These are phyloP conservation scores for Didymella segeticola DNA, from an alignment of 2,329 filamentous ascomycete species.

Conservation along the genomic window DNA sequence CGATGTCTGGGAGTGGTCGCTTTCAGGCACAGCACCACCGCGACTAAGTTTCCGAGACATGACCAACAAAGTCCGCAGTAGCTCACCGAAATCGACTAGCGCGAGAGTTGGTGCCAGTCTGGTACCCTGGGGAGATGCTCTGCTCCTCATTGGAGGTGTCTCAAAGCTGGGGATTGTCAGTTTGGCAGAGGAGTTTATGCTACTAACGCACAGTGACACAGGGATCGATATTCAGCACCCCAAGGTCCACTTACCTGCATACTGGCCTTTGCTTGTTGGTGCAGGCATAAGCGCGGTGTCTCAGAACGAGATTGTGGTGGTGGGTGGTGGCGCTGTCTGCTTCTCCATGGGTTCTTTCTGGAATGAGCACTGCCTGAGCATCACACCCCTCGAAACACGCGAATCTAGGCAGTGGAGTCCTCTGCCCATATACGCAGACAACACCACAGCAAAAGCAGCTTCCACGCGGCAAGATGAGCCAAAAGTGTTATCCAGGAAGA, in stretches of 20 bases:
- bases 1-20: conserved; percentile 70
- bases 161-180: conserved; percentile 36
- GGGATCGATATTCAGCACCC: conserved; percentile 29
- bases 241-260: conserved; percentile 36
- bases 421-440: conserved; percentile 17
- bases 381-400: conserved; percentile 24
- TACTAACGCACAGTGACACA: conserved; percentile 29
- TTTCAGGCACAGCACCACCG: conserved; percentile 41
- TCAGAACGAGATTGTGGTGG: conserved; percentile 63
- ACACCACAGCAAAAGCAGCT: conserved; percentile 18
- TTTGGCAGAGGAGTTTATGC: conserved; percentile 37
- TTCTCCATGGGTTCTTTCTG: conserved; percentile 91
- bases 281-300: conserved; percentile 62
- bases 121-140: conserved; percentile 52
- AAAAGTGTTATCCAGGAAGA: conserved; percentile 23
- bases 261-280: conserved; percentile 74
- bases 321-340: conserved; percentile 84
- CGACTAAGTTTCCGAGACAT: conserved; percentile 38
- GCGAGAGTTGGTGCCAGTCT: conserved; percentile 61
- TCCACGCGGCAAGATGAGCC: neutral
- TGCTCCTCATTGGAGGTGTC: conserved; percentile 63
- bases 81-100: conserved; percentile 33
- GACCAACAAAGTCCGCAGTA: conserved; percentile 32
- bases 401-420: conserved; percentile 28
- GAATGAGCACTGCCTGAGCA: conserved; percentile 58